Evolutionary conservation across 495 filamentous ascomycete species (phyloP).

Genomic region (Usnea hakonensis): DNA sequence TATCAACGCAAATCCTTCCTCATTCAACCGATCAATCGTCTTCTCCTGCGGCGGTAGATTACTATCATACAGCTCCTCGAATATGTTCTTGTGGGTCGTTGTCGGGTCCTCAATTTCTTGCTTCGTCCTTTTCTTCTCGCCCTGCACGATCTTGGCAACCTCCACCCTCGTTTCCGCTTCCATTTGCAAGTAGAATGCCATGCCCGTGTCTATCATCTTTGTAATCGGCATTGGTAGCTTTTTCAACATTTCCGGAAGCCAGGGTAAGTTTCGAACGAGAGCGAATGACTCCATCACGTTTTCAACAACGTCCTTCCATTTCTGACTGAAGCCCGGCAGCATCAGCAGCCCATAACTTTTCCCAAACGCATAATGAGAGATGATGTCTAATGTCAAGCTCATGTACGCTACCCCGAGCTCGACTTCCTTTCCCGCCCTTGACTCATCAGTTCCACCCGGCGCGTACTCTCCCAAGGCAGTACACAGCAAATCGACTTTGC

Average conservation of each 20-base stretch:
- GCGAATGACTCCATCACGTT: constrained; percentile 21
- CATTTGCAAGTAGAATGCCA: constrained; percentile 9
- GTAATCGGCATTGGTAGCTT: constrained; percentile 6
- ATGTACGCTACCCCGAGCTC: constrained; percentile 32
- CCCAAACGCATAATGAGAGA: constrained; percentile 39
- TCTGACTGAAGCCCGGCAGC: constrained; percentile 9
- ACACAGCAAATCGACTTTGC: constrained; percentile 35
- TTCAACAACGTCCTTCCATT: constrained; percentile 6
- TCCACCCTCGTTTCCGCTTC: not conserved
- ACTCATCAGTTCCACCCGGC: not conserved
- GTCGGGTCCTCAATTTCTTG: not conserved
- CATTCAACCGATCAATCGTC: constrained; percentile 26
- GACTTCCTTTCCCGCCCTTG: constrained; percentile 21
- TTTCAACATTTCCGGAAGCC: constrained; percentile 4
- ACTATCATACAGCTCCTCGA: constrained; percentile 18
- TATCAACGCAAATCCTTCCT: constrained; percentile 40
- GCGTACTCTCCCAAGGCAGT: constrained; percentile 29
- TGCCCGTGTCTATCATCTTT: not conserved
- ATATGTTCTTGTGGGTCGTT: constrained; percentile 15
- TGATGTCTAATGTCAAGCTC: constrained; percentile 36
- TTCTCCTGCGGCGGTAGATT: constrained; percentile 24
- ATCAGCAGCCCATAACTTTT: constrained; percentile 30
- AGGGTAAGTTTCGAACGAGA: constrained; percentile 13
- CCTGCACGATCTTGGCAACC: constrained; percentile 1
- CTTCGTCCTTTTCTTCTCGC: not conserved